Percentiles rank a stretch among this genome's conserved stretches.
phyloP scores from a whole-genome alignment of 148 eudicot genomes.

The Gaultheria prostrata region DNA sequence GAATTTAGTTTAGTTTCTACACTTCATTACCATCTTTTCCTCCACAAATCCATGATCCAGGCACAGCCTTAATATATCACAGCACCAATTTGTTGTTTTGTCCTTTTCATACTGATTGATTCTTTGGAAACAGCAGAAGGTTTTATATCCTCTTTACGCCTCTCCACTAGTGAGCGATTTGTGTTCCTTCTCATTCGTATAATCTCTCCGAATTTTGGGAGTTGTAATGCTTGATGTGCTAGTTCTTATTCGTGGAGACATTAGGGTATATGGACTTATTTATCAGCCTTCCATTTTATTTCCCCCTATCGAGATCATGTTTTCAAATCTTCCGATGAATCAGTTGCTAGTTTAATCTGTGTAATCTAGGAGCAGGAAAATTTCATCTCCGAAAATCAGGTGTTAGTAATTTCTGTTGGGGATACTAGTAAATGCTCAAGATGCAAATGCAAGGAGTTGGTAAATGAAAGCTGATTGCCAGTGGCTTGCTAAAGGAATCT shows the following conservation, averaged over 20 bases:
- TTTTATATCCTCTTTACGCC: background rate
- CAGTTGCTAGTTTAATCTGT: background rate
- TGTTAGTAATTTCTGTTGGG: slow-evolving; percentile 28
- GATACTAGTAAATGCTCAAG: too few relatives aligned
- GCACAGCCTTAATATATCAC: background rate
- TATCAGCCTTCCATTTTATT: background rate
- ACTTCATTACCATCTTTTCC: background rate
- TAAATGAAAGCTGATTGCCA: too few relatives aligned
- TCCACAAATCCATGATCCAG: background rate
- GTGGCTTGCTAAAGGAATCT: too few relatives aligned
- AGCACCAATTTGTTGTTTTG: background rate
- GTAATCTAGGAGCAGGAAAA: slow-evolving; percentile 48
- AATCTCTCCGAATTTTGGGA: background rate
- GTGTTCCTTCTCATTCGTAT: background rate
- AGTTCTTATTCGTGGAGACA: background rate
- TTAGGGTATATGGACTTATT: background rate
- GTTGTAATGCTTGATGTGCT: background rate
- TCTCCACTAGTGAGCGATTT: background rate
- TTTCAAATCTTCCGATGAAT: too few relatives aligned
- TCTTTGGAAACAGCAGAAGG: background rate
- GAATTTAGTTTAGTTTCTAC: background rate
- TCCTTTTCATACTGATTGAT: background rate
- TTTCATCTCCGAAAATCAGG: slow-evolving; percentile 31
- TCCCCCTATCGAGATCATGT: background rate
- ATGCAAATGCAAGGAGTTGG: too few relatives aligned